Percentiles rank a stretch among this genome's conserved stretches.
These are phyloP conservation scores for Angomonas deanei DNA, from an alignment of 208 protist species.

Conservation along the genomic window DNA sequence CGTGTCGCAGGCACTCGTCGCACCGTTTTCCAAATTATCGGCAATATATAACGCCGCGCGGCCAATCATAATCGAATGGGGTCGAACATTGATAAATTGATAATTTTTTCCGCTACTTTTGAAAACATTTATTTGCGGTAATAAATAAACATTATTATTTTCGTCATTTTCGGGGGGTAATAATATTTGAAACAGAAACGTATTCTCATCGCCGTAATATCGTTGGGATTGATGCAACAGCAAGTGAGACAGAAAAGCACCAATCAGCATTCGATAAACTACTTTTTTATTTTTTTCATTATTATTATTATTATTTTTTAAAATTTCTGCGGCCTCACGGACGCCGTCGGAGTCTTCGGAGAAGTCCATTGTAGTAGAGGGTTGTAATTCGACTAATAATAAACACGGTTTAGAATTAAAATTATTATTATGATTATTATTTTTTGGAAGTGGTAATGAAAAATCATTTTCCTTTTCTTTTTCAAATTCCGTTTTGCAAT, in stretches of 20 bases:
- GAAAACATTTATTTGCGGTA: background rate
- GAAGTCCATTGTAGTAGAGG: background rate
- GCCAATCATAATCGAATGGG: background rate
- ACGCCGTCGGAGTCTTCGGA: background rate
- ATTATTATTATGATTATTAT: background rate
- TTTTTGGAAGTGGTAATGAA: background rate
- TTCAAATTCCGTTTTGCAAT: background rate
- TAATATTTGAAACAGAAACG: background rate
- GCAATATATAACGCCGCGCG: background rate
- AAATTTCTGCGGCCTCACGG: background rate
- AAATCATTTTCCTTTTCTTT: background rate
- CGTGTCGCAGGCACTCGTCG: background rate
- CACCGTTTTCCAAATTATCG: background rate
- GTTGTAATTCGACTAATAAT: background rate
- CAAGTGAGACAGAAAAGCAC: background rate
- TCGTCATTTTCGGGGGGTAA: background rate
- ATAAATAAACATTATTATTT: background rate
- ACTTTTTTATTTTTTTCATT: background rate
- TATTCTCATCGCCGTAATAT: background rate
- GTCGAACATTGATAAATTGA: background rate
- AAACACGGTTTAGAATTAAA: background rate
- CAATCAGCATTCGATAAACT: background rate
- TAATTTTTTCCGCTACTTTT: background rate
- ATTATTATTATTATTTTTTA: conserved; percentile 7
- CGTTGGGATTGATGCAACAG: background rate